Evolutionary conservation across 305 asterid genomes (phyloP).

Genomic region (Fraxinus platypoda): DNA sequence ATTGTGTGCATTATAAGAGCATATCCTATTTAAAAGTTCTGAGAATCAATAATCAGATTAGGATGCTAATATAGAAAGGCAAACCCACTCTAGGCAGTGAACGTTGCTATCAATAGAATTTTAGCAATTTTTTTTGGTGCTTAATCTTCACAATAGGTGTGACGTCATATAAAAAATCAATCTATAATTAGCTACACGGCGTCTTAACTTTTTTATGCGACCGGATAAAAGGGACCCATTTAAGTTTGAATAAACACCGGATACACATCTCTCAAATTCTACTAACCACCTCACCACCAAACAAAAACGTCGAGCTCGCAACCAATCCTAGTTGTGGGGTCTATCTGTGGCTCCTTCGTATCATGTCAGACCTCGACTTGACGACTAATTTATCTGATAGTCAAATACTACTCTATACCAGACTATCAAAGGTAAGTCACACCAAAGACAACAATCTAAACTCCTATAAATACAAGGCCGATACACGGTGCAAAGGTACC

Average conservation of each 20-base stretch:
- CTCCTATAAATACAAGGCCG: too few species aligned
- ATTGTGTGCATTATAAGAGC: neutral
- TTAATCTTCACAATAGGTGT: neutral
- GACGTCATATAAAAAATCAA: neutral
- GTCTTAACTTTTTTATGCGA: neutral
- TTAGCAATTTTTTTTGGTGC: neutral
- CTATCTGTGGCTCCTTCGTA: neutral
- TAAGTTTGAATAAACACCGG: neutral
- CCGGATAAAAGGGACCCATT: neutral
- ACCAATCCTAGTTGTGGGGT: neutral
- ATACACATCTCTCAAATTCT: neutral
- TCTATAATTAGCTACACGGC: neutral
- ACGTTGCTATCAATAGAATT: neutral
- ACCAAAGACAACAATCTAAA: too few species aligned
- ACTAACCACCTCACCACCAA: neutral
- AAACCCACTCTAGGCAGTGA: neutral
- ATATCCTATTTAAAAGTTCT: neutral
- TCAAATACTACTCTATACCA: neutral
- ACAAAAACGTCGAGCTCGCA: neutral
- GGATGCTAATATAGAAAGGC: neutral
- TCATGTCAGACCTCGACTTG: neutral
- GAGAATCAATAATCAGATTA: neutral
- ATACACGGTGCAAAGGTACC: too few species aligned
- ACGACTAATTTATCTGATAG: neutral
- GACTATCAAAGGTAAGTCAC: too few species aligned